A percentile compares a stretch with the other conserved stretches of the same genome.
phyloP scores from a whole-genome alignment of 768 basidiomycete species.

The Ramaria sp. region DNA sequence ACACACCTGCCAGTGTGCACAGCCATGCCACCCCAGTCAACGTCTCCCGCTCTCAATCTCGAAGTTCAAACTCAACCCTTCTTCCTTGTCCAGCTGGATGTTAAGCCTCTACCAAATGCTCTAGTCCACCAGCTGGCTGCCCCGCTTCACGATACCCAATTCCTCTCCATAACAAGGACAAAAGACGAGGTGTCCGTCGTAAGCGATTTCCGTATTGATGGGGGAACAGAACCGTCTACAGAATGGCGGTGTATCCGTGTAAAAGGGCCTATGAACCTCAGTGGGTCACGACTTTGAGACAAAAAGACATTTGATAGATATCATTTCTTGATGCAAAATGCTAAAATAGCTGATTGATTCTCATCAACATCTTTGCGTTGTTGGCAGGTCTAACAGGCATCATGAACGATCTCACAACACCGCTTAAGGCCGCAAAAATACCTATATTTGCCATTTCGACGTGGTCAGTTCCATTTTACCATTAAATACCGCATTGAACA shows the following conservation, averaged over 20 bases:
- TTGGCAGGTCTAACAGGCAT: slow-evolving; percentile 51
- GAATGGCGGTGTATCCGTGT: slow-evolving; percentile 54
- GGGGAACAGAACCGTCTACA: slow-evolving; percentile 26
- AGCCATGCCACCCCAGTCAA: slow-evolving; percentile 35
- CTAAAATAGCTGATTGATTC: neutral
- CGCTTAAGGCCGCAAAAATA: slow-evolving; percentile 39
- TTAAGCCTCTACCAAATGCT: slow-evolving; percentile 22
- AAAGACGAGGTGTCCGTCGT: slow-evolving; percentile 51
- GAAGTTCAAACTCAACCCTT: slow-evolving; percentile 32
- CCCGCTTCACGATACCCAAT: slow-evolving; percentile 18
- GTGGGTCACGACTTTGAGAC: slow-evolving; percentile 24
- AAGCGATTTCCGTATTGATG: slow-evolving; percentile 27
- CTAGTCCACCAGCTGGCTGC: slow-evolving; percentile 19
- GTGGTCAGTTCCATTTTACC: slow-evolving; percentile 29
- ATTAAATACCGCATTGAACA: neutral
- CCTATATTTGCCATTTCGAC: slow-evolving; percentile 54
- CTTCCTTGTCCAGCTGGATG: slow-evolving; percentile 33
- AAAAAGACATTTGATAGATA: too few species aligned
- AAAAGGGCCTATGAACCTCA: slow-evolving; percentile 56
- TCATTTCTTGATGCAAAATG: too few species aligned
- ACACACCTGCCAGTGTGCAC: too few species aligned
- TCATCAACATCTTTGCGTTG: neutral
- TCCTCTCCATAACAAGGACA: slow-evolving; percentile 50
- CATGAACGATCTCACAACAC: slow-evolving; percentile 39
- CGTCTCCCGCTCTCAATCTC: slow-evolving; percentile 37